Evolutionary conservation across 108 stramenopile genomes (phyloP), one percentile per base, ranked within the genome.

Genomic region (Fistulifera solaris): DNA sequence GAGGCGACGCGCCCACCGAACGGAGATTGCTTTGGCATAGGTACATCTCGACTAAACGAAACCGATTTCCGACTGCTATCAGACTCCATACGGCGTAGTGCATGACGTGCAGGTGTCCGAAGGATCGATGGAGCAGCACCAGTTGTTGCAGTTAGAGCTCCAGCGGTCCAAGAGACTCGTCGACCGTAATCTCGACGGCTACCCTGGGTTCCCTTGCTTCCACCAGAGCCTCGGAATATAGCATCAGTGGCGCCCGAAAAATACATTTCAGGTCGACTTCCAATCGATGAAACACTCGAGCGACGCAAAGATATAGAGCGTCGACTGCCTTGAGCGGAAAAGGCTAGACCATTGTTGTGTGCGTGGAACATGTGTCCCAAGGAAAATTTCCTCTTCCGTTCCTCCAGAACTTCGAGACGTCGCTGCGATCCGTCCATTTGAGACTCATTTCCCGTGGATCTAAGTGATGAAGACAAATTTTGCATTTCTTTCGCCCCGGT

Each of bases 301-400:
- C 44, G 44, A 45, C 44, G 44, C 44, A 11, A 19, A 45, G 23
- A 22, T 5, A 27, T 5, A 6, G 22, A 26, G 12, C 50, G 24
- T 23, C 24, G 15, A 27, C 15, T n/a, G 12, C 24, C 22, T 27
- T 27, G 24, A 17, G n/a, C 15, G 2, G 25, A 23, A 51, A 26
- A 26, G 50, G 50, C 22, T 0, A 79, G 48, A 6, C 77, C 77
- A 19, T 50, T 50, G 51, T 79, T 49, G 47, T 79, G 77, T n/a
- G 77, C 73, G 40, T 58, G 45, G 73, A 73, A 79, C n/a, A 79
- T 44, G 1, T 41, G 38, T 12, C 53, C 27, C 41, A 65, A 54
- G 17, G 49, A 16, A 2, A 48, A 35, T 1, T 42, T 38, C 8
- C 50, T 25, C 15, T 55, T 51, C 1, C 74, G 63, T 27, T 64